Percentiles rank a stretch among this genome's conserved stretches.
phyloP scores from a whole-genome alignment of 257 asterid species.

The Solanum bulbocastanum region DNA sequence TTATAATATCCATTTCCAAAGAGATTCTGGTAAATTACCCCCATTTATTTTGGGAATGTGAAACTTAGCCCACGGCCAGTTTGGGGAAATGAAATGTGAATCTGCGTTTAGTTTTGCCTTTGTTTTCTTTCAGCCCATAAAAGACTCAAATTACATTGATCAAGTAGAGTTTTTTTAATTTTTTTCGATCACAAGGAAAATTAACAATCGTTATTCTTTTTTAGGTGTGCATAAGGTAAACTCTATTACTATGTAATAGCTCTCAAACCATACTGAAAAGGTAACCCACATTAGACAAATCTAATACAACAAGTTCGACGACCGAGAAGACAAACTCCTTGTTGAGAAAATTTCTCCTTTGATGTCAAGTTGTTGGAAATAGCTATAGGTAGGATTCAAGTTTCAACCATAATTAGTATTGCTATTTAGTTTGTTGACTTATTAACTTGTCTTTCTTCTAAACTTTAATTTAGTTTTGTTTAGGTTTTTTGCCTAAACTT shows the following conservation, averaged over 20 bases:
- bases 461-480: too few relatives aligned
- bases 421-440: neutral
- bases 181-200: too few relatives aligned
- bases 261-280: rapidly evolving
- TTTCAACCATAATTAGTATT: neutral
- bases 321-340: neutral
- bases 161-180: neutral
- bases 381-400: neutral
- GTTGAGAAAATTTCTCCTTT: too few relatives aligned
- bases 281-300: too few relatives aligned
- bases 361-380: neutral
- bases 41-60: neutral
- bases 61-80: neutral
- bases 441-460: neutral
- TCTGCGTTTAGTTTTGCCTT: too few relatives aligned
- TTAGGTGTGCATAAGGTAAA: too few relatives aligned
- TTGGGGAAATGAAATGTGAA: neutral
- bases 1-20: neutral
- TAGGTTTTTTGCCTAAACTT: too few relatives aligned
- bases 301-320: neutral
- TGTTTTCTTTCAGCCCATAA: neutral
- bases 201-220: rapidly evolving
- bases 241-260: rapidly evolving
- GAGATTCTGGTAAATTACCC: neutral
- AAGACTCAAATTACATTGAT: neutral